A percentile compares a stretch with the other conserved stretches of the same genome.
Evolutionary conservation across 345 rosid species (phyloP).

Genomic region (Microthlaspi erraticum): DNA sequence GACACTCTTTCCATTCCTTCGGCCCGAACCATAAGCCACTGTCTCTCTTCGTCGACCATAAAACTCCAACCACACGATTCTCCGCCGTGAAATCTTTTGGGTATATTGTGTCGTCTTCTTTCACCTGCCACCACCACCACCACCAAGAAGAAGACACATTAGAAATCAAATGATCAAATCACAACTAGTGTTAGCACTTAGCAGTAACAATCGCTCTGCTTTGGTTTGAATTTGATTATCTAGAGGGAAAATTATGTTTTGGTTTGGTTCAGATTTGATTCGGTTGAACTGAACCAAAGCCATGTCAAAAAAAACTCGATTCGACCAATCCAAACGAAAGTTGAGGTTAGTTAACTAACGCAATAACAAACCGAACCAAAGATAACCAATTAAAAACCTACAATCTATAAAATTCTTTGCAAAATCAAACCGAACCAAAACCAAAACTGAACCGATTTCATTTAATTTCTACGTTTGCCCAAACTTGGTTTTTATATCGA

Average conservation of each 20-base stretch:
- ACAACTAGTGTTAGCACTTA: background rate
- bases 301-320: no score
- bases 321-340: background rate
- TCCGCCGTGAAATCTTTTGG: slow-evolving; percentile 66
- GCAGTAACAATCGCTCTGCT: no score
- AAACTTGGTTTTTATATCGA: no score
- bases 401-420: background rate
- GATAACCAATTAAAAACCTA: background rate
- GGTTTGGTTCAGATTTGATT: no score
- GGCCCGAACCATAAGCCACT: slow-evolving; percentile 95
- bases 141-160: background rate
- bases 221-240: background rate
- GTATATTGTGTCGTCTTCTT: slow-evolving; percentile 57
- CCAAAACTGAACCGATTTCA: background rate
- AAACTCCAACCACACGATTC: slow-evolving; percentile 82
- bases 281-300: no score
- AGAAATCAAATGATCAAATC: background rate
- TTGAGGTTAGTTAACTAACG: background rate
- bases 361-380: slow-evolving; percentile 5
- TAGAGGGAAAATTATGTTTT: no score
- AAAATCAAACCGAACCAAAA: background rate
- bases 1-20: slow-evolving; percentile 73
- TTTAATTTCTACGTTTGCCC: no score
- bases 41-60: slow-evolving; percentile 93
- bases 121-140: slow-evolving; percentile 85